Conservation (phyloP, 768 basidiomycete genomes). For the Pleurotus ostreatus region DNA sequence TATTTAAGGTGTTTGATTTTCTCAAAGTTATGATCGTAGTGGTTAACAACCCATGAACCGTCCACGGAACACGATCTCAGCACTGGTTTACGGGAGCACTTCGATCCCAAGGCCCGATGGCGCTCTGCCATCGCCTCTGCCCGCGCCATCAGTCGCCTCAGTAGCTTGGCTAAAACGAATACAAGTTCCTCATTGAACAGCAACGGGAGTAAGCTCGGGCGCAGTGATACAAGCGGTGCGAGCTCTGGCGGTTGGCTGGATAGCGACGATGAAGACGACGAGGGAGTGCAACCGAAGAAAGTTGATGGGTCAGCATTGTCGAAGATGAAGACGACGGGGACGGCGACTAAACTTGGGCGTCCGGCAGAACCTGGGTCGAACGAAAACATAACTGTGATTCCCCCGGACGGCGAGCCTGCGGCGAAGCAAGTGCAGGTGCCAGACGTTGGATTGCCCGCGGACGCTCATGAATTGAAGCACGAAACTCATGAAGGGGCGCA, state of each 20-base stretch:
- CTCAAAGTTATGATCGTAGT: conserved; percentile 32
- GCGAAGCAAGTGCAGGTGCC: conserved; percentile 15
- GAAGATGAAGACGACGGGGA: background rate
- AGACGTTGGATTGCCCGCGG: conserved; percentile 6
- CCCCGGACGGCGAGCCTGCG: conserved; percentile 21
- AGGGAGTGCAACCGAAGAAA: conserved; percentile 13
- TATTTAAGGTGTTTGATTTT: no score
- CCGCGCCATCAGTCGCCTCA: conserved; percentile 36
- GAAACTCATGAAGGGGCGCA: conserved; percentile 5
- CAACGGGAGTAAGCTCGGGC: background rate
- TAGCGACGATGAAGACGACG: conserved; percentile 27
- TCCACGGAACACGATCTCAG: conserved; percentile 74
- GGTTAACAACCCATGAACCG: conserved; percentile 66
- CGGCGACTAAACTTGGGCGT: background rate
- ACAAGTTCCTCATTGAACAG: conserved; percentile 2
- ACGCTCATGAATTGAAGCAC: conserved; percentile 6
- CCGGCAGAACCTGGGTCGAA: conserved; percentile 31
- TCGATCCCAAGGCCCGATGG: conserved; percentile 75
- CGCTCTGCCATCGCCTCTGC: conserved; percentile 59
- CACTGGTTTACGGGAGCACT: conserved; percentile 74
- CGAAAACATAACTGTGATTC: conserved; percentile 35
- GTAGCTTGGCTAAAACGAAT: conserved; percentile 15
- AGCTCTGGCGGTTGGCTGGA: conserved; percentile 30
- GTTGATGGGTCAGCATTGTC: background rate
- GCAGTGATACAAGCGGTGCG: conserved; percentile 20